Percentiles rank a stretch among this genome's conserved stretches.
Conservation (phyloP, 345 rosid species). For the Physaria fendleri region DNA sequence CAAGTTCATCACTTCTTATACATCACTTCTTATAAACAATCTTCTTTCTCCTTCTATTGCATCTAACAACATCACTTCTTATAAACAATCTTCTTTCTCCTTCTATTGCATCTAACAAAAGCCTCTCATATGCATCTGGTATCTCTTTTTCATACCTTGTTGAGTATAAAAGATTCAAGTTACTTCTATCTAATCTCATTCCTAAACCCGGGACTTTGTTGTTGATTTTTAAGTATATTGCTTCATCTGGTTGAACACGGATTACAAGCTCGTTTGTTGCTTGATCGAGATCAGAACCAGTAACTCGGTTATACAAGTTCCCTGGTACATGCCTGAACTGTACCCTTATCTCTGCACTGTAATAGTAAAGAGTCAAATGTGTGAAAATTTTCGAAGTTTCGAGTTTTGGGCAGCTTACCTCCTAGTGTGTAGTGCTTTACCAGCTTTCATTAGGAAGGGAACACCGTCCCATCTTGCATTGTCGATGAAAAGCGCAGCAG, state of each 20-base stretch:
- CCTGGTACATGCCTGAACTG: constrained; percentile 97
- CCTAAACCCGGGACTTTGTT: constrained; percentile 98
- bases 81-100: constrained; percentile 93
- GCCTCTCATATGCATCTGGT: constrained; percentile 98
- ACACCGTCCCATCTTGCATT: constrained; percentile 99
- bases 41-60: constrained; percentile 96
- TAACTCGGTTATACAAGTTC: constrained; percentile 65
- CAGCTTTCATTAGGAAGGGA: constrained; percentile 96
- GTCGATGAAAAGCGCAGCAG: constrained; percentile 92
- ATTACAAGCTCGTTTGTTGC: constrained; percentile 97
- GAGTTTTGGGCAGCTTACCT: too few species aligned
- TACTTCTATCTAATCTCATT: constrained; percentile 86
- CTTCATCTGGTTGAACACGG: constrained; percentile 95
- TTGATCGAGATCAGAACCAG: constrained; percentile 72
- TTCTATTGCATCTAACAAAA: constrained; percentile 84
- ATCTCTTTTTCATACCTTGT: constrained; percentile 98
- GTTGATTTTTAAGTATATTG: constrained; percentile 90
- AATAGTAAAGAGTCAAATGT: background rate
- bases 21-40: constrained; percentile 80
- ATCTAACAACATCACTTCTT: constrained; percentile 86
- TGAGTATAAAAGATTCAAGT: constrained; percentile 86
- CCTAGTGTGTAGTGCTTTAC: constrained; percentile 78
- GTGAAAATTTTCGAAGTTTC: background rate
- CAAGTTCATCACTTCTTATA: constrained; percentile 93
- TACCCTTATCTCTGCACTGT: constrained; percentile 94